Base-by-base conservation (phyloP, 352 stramenopile genomes). In the Globisporangium spinosum region DNA sequence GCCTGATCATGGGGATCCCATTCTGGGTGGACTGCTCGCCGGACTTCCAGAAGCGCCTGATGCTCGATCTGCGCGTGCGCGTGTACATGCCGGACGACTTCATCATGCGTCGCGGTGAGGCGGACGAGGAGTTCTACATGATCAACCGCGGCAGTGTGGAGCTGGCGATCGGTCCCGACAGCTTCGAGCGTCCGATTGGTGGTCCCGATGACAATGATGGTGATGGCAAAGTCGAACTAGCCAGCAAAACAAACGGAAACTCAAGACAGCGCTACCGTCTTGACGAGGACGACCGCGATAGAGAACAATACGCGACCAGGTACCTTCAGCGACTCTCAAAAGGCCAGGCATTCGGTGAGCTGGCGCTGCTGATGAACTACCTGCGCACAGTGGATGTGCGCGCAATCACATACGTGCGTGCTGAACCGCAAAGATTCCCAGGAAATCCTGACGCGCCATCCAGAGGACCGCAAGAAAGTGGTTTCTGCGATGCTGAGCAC, bases 31-130 rank as follows among this genome's bases (percentile, higher is more conserved):
- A 76, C 3, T 89, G 77, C 32, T 76, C 73, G 0, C 69, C 76
- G 1, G 80, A 86, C 66, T 83, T 91, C 43, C 70, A 83, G 20
- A 87, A 84, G 55, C 82, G 79, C 4, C 59, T 89, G 7, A 72
- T 87, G 34, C 55, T 84, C 0, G 75, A 64, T n/a, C 65, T 90
- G 10, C 62, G 75, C n/a, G 78, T 82, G 7, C 76, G 80, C 25
- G 74, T 90, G 34, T 40, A 40, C 34, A 0, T 40, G 34, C 34
- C 34, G 34, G 34, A 40, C 15, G 55, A 60, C 12, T 45, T 23
- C 27, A 17, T 60, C 15, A 17, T 56, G 0, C 49, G 55, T 22
- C 55, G 55, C 7, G 55, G 25, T 0, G 55, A 60, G 10, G 27
- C 45, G 15, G 55, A 25, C 27, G 32, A 60, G 0, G 55, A 60